Base-by-base conservation (phyloP, 106 monocot genomes). In the Dendrobium officinale region DNA sequence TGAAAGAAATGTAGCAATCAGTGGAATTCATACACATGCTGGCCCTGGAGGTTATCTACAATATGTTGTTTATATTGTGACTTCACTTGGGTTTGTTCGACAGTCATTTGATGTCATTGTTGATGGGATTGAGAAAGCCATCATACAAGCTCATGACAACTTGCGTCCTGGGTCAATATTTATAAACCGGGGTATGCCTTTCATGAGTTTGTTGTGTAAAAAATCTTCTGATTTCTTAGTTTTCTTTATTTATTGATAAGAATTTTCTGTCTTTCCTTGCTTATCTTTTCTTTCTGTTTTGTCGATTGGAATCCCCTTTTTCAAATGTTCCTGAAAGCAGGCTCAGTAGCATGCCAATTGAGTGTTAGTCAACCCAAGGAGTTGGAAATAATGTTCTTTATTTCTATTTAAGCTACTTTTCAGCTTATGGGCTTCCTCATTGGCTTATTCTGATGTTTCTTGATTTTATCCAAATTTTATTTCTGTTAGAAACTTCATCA, bases 41-140 rank as follows among this genome's bases (percentile, higher is more conserved):
- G 96, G 96, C 8, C 96, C 96, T 81, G 96, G 96, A 17, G 96
- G 96, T 68, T 96, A 96, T 83, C 94, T 96, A 83, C 96, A 96
- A 68, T 94, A 96, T 89, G 84, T 96, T 55, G 84, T 88, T 26
- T 96, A 96, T 68, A 89, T 94, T 82, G 82, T 96, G 18, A 96
- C 96, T 67, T 96, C 96, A 79, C 79, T 96, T 64, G 96, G 96
- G n/a, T 96, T 96, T 70, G 90, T 96, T 24, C 88, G 83, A 20
- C 94, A 96, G 80, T 94, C 96, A 67, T 96, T 96, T 80, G 90
- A 96, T 83, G 94, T 80, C 24, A 81, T 96, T 78, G 96, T 96
- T 77, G 92, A 93, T 81, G 96, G 91, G 43, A 96, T 96, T 61
- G 96, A 93, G 87, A 89, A 93, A 64, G 79, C 86, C 78, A 93